Conservation (phyloP, 164 flowering plant genomes). For the grape (Vitis vinifera) region DNA sequence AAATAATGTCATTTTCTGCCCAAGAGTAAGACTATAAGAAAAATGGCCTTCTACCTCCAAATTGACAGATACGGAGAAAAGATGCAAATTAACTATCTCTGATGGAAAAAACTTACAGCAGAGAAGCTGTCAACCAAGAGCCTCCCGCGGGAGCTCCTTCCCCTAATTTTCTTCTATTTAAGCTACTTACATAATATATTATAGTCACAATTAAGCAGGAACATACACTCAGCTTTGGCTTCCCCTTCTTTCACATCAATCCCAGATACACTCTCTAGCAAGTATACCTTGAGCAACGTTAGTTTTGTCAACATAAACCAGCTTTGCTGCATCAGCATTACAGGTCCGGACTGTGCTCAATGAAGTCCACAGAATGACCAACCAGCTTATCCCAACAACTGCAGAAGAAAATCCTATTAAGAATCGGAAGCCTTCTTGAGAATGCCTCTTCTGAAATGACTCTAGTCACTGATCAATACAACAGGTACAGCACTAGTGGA, state of each 20-base stretch:
- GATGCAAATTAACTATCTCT: too few relatives aligned
- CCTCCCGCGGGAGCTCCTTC: too few relatives aligned
- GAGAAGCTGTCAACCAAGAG: too few relatives aligned
- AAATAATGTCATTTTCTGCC: background rate
- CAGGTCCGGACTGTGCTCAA: conserved; percentile 6
- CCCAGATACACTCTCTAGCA: too few relatives aligned
- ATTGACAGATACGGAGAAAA: too few relatives aligned
- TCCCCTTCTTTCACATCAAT: too few relatives aligned
- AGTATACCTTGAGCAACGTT: conserved; percentile 11
- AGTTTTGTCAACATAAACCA: conserved; percentile 18
- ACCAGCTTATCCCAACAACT: conserved; percentile 14
- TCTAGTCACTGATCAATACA: conserved; percentile 8
- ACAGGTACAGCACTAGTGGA: background rate
- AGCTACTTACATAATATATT: too few relatives aligned
- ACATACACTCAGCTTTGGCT: too few relatives aligned
- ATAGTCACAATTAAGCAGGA: too few relatives aligned
- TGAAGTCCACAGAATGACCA: conserved; percentile 11
- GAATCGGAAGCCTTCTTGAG: conserved; percentile 6
- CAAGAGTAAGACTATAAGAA: background rate
- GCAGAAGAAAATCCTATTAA: conserved; percentile 10
- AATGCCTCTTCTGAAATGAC: conserved; percentile 2
- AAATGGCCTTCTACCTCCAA: too few relatives aligned
- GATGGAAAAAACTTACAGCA: too few relatives aligned
- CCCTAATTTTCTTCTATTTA: too few relatives aligned
- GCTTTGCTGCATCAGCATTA: conserved; percentile 14